Percentiles rank a stretch among this genome's conserved stretches.
Evolutionary conservation across 2,329 filamentous ascomycete species (phyloP).

Genomic region (Arthrobotrys sinensis): DNA sequence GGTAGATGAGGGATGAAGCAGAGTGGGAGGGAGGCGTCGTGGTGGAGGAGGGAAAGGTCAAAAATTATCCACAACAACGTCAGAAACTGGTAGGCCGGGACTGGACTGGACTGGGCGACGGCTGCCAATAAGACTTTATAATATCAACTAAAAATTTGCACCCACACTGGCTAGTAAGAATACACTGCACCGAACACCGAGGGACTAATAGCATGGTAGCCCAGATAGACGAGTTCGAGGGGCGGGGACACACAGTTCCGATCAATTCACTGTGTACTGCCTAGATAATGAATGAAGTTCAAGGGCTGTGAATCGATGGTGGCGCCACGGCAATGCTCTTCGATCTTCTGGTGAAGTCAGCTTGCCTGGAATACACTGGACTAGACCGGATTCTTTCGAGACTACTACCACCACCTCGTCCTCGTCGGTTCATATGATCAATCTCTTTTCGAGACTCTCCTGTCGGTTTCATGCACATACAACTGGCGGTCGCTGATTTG

Average conservation of each 20-base stretch:
- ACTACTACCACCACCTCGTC: too few species aligned
- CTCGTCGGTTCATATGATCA: constrained; percentile 8
- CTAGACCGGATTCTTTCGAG: neutral
- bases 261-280: neutral
- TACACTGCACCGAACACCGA: neutral
- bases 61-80: constrained; percentile 44
- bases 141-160: constrained; percentile 14
- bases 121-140: neutral
- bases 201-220: too few species aligned
- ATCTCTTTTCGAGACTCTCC: constrained; percentile 3
- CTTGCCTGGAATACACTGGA: too few species aligned
- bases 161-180: neutral
- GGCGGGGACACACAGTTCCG: neutral
- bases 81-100: constrained; percentile 19
- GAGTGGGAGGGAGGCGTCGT: constrained; percentile 9
- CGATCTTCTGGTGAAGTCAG: constrained; percentile 9
- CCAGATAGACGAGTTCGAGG: constrained; percentile 20
- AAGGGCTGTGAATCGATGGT: constrained; percentile 24
- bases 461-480: constrained; percentile 50
- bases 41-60: constrained; percentile 12
- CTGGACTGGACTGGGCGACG: neutral
- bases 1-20: neutral
- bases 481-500: constrained; percentile 58
- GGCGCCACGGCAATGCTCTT: constrained; percentile 54
- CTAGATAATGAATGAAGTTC: neutral